phyloP scores from a whole-genome alignment of 495 filamentous ascomycete species.

The Lentithecium fluviatile region DNA sequence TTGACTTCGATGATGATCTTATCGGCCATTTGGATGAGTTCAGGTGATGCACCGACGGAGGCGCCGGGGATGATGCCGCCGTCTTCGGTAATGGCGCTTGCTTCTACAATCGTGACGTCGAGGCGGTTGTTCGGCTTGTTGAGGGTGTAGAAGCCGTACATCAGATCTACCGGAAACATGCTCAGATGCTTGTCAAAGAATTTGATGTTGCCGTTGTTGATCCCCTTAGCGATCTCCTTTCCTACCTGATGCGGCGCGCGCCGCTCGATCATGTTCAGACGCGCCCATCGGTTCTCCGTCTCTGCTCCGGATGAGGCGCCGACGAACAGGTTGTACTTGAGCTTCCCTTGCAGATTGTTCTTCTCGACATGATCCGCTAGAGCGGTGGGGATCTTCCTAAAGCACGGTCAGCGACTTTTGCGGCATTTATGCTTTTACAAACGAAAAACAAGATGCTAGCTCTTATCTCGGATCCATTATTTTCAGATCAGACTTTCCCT shows the following conservation, averaged over 20 bases:
- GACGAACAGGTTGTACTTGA: conserved; percentile 84
- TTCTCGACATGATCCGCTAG: conserved; percentile 88
- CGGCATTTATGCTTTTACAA: no score
- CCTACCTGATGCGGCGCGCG: conserved; percentile 86
- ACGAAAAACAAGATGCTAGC: no score
- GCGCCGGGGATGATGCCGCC: conserved; percentile 88
- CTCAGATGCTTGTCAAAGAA: conserved; percentile 93
- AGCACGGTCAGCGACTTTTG: conserved; percentile 1
- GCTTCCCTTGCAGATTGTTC: conserved; percentile 79
- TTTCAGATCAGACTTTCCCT: no score
- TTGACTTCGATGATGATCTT: conserved; percentile 96
- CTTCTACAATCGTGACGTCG: conserved; percentile 84
- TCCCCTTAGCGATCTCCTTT: conserved; percentile 86
- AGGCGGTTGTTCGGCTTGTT: conserved; percentile 68
- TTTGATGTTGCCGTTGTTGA: conserved; percentile 83
- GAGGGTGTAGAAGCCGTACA: conserved; percentile 55
- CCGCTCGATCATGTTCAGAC: conserved; percentile 83
- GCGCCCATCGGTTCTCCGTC: conserved; percentile 88
- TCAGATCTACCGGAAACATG: conserved; percentile 88
- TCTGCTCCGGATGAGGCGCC: conserved; percentile 86
- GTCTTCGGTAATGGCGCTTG: conserved; percentile 86
- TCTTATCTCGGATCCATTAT: no score
- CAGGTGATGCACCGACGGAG: conserved; percentile 80
- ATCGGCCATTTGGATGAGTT: conserved; percentile 84
- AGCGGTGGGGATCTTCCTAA: conserved; percentile 77